Base-by-base conservation (phyloP, 1,284 basidiomycete species). In the Cryptococcus sp. region DNA sequence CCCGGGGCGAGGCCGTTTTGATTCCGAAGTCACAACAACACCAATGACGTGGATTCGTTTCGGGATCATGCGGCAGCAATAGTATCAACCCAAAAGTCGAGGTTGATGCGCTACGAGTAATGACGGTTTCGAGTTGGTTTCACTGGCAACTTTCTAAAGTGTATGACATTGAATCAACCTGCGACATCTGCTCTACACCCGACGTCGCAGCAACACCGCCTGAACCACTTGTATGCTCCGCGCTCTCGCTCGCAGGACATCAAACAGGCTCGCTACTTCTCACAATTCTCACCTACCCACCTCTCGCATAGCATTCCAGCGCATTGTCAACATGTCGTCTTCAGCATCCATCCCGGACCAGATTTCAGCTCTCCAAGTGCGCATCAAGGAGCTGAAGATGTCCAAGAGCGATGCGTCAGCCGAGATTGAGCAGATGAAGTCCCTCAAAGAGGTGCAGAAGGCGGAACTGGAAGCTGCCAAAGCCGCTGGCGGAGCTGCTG, bases 371-470 rank as follows among this genome's bases (percentile, higher is more conserved):
- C 73, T 80, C 25, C 76, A 77, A 52, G 58, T 61, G 25, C 60
- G 62, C 40, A 79, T 80, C 65, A 76, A 75, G 54, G 60, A 71
- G 56, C 69, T 80, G 51, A 79, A 79, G 61, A 58, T 76, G 30
- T 61, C 68, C 52, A 77, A 76, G 62, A 63, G 75, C 57, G 76
- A 78, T 57, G 76, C 75, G 38, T 63, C 69, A n/a, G 62, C 65
- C 22, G 72, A 78, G 59, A 68, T 79, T 19, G 73, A 73, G 35
- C 71, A 76, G 61, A 77, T 80, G 73, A 76, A 76, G 64, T 57
- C 62, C 4, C 66, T 80, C 49, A 79, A 79, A 61, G 64, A 69
- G 0, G 66, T 63, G 38, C 57, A 70, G 41, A 59, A 62, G 38
- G 65, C 69, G 46, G 63, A 68, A 17, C 74, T 69, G 57, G 73